These are phyloP conservation scores for Neoboletus subvelutipes DNA, from an alignment of 768 basidiomycete genomes.

Conservation along the genomic window DNA sequence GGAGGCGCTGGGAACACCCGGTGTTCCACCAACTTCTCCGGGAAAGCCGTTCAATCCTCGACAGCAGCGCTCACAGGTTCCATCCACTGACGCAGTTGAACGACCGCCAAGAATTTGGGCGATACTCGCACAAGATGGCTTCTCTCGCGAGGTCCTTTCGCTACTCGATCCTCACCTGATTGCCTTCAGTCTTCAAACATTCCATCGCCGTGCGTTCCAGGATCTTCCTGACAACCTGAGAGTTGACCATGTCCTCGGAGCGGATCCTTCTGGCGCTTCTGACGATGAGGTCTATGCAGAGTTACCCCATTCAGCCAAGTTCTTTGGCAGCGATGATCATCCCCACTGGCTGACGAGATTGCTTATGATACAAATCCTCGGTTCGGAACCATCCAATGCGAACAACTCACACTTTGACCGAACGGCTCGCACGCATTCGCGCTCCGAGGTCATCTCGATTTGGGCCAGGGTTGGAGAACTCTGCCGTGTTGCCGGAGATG, in stretches of 20 bases:
- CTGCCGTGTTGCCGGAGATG: constrained; percentile 70
- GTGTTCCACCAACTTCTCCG: constrained; percentile 17
- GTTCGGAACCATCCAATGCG: constrained; percentile 48
- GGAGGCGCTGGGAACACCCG: constrained; percentile 40
- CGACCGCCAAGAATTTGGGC: constrained; percentile 44
- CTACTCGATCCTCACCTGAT: constrained; percentile 60
- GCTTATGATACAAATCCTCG: constrained; percentile 68
- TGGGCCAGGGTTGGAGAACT: constrained; percentile 77
- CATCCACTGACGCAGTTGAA: constrained; percentile 22
- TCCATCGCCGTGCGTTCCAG: constrained; percentile 56
- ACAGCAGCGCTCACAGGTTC: constrained; percentile 24
- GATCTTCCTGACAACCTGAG: constrained; percentile 54
- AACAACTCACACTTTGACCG: constrained; percentile 30
- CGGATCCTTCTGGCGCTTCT: constrained; percentile 21
- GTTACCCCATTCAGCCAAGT: constrained; percentile 28
- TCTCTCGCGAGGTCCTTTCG: constrained; percentile 66
- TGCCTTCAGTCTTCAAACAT: constrained; percentile 60
- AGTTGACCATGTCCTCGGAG: constrained; percentile 41
- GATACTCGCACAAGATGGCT: constrained; percentile 59
- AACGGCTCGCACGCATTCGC: constrained; percentile 62
- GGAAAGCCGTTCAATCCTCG: constrained; percentile 25
- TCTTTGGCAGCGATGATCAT: constrained; percentile 67
- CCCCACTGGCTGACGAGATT: constrained; percentile 84
- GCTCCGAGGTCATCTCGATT: constrained; percentile 68
- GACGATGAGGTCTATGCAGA: constrained; percentile 7